These are phyloP conservation scores for Magnolia officinalis DNA, from an alignment of 164 flowering plant genomes.

Conservation along the genomic window DNA sequence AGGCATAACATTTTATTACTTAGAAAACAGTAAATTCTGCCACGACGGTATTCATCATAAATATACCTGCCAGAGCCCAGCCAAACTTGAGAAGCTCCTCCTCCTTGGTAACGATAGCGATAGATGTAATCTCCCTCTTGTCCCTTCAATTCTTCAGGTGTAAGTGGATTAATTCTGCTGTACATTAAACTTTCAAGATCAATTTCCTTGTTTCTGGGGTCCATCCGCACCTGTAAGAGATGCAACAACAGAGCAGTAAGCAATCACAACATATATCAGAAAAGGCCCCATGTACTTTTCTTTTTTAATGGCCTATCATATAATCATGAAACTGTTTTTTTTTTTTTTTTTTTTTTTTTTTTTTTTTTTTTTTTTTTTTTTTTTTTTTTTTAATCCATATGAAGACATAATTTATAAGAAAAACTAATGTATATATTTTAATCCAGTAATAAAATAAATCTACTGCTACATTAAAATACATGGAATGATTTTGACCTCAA, in stretches of 20 bases:
- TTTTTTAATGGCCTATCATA: no score
- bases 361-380: no score
- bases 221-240: constrained; percentile 75
- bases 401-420: neutral
- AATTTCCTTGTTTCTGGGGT: constrained; percentile 83
- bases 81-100: constrained; percentile 99
- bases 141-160: constrained; percentile 73
- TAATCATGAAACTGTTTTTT: neutral
- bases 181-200: constrained; percentile 77
- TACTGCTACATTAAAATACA: neutral
- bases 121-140: constrained; percentile 93
- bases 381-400: no score
- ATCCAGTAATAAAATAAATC: neutral
- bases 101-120: constrained; percentile 89
- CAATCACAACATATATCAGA: neutral
- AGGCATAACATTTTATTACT: neutral
- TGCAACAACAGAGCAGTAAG: neutral
- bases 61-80: constrained; percentile 81
- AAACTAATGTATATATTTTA: neutral
- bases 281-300: no score
- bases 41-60: neutral
- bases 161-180: constrained; percentile 45
- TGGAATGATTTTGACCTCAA: neutral
- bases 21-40: neutral
- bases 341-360: no score